Base-by-base conservation (phyloP, 306 rosid genomes). In the Urtica urens region DNA sequence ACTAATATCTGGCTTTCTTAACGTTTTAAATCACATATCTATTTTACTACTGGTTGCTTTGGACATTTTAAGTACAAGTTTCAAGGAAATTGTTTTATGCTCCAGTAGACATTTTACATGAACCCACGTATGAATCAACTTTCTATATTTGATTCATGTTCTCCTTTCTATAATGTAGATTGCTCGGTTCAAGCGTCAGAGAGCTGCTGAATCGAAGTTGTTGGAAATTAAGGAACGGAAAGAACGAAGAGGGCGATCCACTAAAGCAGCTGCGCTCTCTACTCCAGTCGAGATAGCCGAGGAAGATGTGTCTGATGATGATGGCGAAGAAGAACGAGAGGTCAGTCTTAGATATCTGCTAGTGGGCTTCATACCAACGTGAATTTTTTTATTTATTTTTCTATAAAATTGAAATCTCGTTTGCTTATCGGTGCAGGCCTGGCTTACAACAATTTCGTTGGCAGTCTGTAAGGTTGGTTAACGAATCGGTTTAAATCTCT, bases 271-370 rank as follows among this genome's bases (percentile, higher is more conserved):
- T 69, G 81, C 95, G 18, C 37, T 90, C 69, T 90, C 99, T 24
- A 72, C 99, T 55, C 95, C 94, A 49, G 71, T 90, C 37, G 94
- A 85, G 79, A 80, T 76, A 35, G 95, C 93, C 30, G 99, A 92
- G 64, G 99, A 92, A 70, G 99, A 85, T 68, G 70, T 57, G 38
- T 58, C 75, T 50, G 94, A 92, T 46, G 96, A 85, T 47, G 99
- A 85, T 59, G 96, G 87, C 23, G 99, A 85, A 64, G 99, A 92
- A 67, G 96, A 92, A 66, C 74, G 96, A 24, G 87, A 92, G 99
- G 96, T 92, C 64, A 42, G 77, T 52, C 24, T n/a, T n/a, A n/a
- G 14, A 6, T 38, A 63, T 46, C 51, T 27, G 7, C 48, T 21
- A 33, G 16, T 29, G 24, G n/a, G n/a, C n/a, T n/a, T n/a, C n/a